phyloP scores from a whole-genome alignment of 1,284 basidiomycete genomes.

The Lentinula novae-zelandiae region DNA sequence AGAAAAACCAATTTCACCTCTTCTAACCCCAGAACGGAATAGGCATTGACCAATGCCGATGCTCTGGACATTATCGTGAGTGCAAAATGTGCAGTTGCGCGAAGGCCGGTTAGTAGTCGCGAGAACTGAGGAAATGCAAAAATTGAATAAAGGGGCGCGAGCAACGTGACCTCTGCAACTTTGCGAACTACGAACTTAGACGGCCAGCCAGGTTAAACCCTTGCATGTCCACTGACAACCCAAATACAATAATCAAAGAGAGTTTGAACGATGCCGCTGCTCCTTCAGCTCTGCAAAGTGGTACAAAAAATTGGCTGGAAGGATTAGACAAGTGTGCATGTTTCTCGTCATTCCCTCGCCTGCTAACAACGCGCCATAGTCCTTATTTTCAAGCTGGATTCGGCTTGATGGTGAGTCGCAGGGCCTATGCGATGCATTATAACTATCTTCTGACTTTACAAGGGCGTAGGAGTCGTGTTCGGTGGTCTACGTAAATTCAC shows the following conservation, averaged over 20 bases:
- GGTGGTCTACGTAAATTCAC: conserved; percentile 71
- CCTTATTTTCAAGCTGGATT: conserved; percentile 96
- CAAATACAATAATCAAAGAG: not conserved
- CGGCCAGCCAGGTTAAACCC: not conserved
- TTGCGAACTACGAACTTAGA: too few relatives aligned
- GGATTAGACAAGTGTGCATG: conserved; percentile 47
- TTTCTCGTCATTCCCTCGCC: conserved; percentile 8
- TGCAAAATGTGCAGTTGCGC: conserved; percentile 9
- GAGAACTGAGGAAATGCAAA: conserved; percentile 15
- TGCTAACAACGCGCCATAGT: conserved; percentile 37
- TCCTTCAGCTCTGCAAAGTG: not conserved
- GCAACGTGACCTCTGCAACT: not conserved
- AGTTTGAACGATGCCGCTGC: not conserved
- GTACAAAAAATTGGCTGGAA: conserved; percentile 21
- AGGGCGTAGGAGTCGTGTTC: conserved; percentile 87
- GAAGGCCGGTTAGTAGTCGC: conserved; percentile 7
- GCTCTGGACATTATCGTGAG: conserved; percentile 34
- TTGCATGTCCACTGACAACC: not conserved
- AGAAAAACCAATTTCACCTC: conserved; percentile 35
- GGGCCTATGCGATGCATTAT: not conserved
- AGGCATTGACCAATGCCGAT: conserved; percentile 44
- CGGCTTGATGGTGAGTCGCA: conserved; percentile 79
- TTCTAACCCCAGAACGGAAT: conserved; percentile 52
- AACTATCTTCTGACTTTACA: conserved; percentile 3
- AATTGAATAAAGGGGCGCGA: not conserved